Evolutionary conservation across 2,329 filamentous ascomycete species (phyloP), one percentile per base, ranked within the genome.

Genomic region (Penicillium sp.): DNA sequence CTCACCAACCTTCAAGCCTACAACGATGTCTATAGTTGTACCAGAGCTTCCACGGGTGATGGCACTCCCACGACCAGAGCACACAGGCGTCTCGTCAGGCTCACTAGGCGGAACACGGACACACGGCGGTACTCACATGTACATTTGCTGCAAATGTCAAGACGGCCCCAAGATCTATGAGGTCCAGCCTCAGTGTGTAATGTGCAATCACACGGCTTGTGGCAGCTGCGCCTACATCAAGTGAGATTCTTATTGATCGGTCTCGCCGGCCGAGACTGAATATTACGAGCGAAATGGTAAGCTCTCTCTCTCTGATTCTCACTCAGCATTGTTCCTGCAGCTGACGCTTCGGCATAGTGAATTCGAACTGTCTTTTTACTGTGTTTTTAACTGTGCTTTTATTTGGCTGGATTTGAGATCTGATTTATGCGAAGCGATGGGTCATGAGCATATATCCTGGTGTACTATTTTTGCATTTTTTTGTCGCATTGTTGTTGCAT

Each of bases 161-260:
- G 73, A 76, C 40, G 74, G 74, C 0, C 74, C 74, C 0, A 76
- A 75, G 48, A 57, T 73, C 38, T 75, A 59, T 56, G 60, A 69
- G 10, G 41, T 55, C 29, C 70, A 76, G 41, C 63, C 68, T 2
- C 42, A 36, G 18, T 76, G 74, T 48, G 59, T 73, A 3, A 51
- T 38, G 0, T 76, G 74, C 62, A 1, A 64, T 2, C 74, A 76
- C 22, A 36, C 38, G 13, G 62, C 58, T 24, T 76, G 74, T 63
- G 0, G 2, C 5, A 4, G 10, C 13, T 75, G 73, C 64, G 45
- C 31, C 1, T 51, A 63, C 38, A 62, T 72, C 48, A 73, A 73
- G 50, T 67, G 53, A 67, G 55, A 55, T 38, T 46, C 34, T 11
- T 11, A 31, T 42, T 31, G 31, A 18, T 10, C 24, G 16, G 5